These are phyloP conservation scores for Verbascum thapsus DNA, from an alignment of 257 asterid genomes.

Conservation along the genomic window DNA sequence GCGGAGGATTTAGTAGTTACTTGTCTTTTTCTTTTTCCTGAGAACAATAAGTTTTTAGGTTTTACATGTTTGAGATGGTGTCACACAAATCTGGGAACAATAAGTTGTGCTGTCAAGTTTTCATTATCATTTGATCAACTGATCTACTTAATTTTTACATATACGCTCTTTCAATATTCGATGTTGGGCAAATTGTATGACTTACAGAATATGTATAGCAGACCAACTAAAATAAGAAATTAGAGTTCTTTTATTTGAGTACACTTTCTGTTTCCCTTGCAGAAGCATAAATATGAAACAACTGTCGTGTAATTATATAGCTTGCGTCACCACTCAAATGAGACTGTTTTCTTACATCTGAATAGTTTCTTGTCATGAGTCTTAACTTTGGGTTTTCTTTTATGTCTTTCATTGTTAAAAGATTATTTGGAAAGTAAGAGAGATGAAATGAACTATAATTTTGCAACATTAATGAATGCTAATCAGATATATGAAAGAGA, in stretches of 20 bases:
- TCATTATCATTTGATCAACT: background rate
- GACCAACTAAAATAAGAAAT: background rate
- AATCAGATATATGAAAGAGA: conserved; percentile 61
- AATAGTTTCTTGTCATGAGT: background rate
- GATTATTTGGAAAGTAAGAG: conserved; percentile 8
- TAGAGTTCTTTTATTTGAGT: background rate
- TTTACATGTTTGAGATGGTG: background rate
- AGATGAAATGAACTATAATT: conserved; percentile 8
- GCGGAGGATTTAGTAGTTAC: background rate
- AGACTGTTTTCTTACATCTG: background rate
- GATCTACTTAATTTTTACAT: background rate
- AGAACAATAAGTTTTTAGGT: too few relatives aligned
- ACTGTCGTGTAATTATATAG: background rate
- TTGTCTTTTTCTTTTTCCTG: too few relatives aligned
- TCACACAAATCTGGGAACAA: background rate
- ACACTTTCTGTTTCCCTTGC: conserved; percentile 4
- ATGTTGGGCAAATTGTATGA: background rate
- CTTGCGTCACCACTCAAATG: background rate
- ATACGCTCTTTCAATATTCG: background rate
- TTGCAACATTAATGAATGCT: conserved; percentile 15
- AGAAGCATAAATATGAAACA: background rate
- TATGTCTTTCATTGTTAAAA: background rate
- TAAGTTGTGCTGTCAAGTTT: too few relatives aligned
- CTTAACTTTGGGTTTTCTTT: background rate
- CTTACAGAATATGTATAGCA: background rate